Base-by-base conservation (phyloP, 2,329 filamentous ascomycete species). In the Trichoderma harzianum region DNA sequence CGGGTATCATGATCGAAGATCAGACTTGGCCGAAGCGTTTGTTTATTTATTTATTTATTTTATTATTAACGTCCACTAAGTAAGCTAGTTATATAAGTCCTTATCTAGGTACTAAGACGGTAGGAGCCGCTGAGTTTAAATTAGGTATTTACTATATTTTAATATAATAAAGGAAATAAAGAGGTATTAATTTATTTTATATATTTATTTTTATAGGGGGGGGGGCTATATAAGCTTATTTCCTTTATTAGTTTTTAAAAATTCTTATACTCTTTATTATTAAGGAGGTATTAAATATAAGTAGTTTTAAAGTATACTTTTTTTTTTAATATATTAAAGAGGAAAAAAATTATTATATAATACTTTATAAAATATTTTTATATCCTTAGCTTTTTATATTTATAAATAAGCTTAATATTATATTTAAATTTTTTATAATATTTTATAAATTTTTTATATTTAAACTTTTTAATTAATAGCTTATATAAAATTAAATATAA, bases 21-120 rank as follows among this genome's bases (percentile, higher is more conserved):
- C 34, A 36, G 34, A 36, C 34, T 36, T 36, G 32, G 28, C n/a
- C n/a, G n/a, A n/a, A n/a, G n/a, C n/a, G n/a, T 30, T 30, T 30
- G 8, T 30, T 30, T 32, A 5, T 39, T 39, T 39, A 7, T 39
- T 39, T 39, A n/a, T 43, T 43, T 43, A 3, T 43, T 43, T 43
- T 43, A 43, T 65, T 65, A 65, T 65, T 53, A 65, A 65, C 26
- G 12, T 51, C 47, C 3, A 67, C 7, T 53, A 57, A 67, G 64
- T 67, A 67, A 57, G 10, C 47, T 67, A 67, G 14, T 67, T 67
- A 67, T 14, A 67, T 67, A 66, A 55, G 43, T 66, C 63, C 11
- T 24, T 36, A 34, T 53, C 10, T 66, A 51, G 47, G 47, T 16
- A 67, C 11, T 67, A 67, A 12, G 64, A 67, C 7, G 8, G 43